phyloP scores from a whole-genome alignment of 2,329 filamentous ascomycete genomes.

The Pyrenochaeta sp. region DNA sequence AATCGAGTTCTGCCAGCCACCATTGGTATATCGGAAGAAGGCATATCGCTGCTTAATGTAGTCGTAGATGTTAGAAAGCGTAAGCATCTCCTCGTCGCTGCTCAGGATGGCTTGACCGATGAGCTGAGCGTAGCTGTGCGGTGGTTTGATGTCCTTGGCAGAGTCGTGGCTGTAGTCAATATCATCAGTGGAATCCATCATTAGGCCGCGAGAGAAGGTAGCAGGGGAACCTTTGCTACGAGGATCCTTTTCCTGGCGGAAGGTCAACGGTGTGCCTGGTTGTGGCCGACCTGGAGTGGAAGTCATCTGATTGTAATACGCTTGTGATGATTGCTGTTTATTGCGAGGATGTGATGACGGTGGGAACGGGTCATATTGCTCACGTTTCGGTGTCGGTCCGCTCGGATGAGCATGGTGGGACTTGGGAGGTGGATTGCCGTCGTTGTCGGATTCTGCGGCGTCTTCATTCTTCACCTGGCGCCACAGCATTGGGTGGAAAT shows the following conservation, averaged over 20 bases:
- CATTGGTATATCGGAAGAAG: slow-evolving; percentile 86
- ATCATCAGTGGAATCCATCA: slow-evolving; percentile 63
- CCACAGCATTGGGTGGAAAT: slow-evolving; percentile 75
- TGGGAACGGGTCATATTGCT: slow-evolving; percentile 49
- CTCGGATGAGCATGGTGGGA: slow-evolving; percentile 44
- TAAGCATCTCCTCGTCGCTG: slow-evolving; percentile 85
- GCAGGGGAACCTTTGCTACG: slow-evolving; percentile 57
- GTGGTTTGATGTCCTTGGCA: slow-evolving; percentile 91
- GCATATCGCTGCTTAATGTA: slow-evolving; percentile 92
- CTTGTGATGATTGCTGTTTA: slow-evolving; percentile 43
- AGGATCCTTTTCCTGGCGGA: slow-evolving; percentile 44
- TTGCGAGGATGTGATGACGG: slow-evolving; percentile 45
- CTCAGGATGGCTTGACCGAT: slow-evolving; percentile 96
- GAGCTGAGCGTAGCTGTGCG: slow-evolving; percentile 95
- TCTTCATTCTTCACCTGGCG: slow-evolving; percentile 59
- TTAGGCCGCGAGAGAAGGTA: slow-evolving; percentile 58
- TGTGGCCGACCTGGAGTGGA: slow-evolving; percentile 46
- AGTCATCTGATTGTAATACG: slow-evolving; percentile 44
- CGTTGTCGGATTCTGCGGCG: slow-evolving; percentile 51
- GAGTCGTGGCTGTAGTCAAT: slow-evolving; percentile 83
- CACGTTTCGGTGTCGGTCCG: slow-evolving; percentile 47
- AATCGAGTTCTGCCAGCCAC: slow-evolving; percentile 98
- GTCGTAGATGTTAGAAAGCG: slow-evolving; percentile 89
- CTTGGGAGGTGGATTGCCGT: slow-evolving; percentile 42
- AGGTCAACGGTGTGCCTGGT: slow-evolving; percentile 47